Evolutionary conservation across 495 filamentous ascomycete species (phyloP), one percentile per base, ranked within the genome.

Genomic region (Penicillium mononematosum): DNA sequence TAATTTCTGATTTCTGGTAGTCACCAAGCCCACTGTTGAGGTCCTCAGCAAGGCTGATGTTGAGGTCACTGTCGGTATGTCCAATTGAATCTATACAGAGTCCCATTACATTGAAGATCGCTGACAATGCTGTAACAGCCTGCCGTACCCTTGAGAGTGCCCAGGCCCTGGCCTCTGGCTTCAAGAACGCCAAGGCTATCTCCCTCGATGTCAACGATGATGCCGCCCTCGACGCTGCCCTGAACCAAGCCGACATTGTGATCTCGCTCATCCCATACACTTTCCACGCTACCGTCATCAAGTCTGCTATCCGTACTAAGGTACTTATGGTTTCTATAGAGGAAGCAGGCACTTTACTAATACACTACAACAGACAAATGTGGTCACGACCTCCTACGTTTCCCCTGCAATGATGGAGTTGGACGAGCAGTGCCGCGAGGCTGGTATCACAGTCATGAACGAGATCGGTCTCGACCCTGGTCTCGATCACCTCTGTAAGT

Each of bases 371-470:
- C 4, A 53, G 87, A 95, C 88, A 76, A 77, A 98, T 79, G 92
- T 98, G 50, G 94, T 98, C 50, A 97, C 94, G 41, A 98, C 94
- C n/a, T 89, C 84, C 55, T 97, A 98, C 65, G 87, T 96, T 46
- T 94, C 89, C 2, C 91, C 92, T 0, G 91, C 90, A 27, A 97
- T 98, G 92, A 65, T 85, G 72, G 94, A 90, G 77, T 80, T 98
- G 29, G 91, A 97, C 56, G 77, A 82, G 54, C 81, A 86, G 59
- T 85, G 82, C 69, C 96, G 96, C 81, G 87, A 88, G 45, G 95
- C 95, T 9, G 93, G 92, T 47, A 98, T 98, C 64, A 96, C 91
- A 0, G 92, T 98, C 56, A 89, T 98, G 88, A 97, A 98, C 69
- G 94, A 98, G 83, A 96, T 97, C 69, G 92, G 93, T 55, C 72